Evolutionary conservation across 139 green algal genomes (phyloP), one percentile per base, ranked within the genome.

Genomic region (Eudorina sp.): DNA sequence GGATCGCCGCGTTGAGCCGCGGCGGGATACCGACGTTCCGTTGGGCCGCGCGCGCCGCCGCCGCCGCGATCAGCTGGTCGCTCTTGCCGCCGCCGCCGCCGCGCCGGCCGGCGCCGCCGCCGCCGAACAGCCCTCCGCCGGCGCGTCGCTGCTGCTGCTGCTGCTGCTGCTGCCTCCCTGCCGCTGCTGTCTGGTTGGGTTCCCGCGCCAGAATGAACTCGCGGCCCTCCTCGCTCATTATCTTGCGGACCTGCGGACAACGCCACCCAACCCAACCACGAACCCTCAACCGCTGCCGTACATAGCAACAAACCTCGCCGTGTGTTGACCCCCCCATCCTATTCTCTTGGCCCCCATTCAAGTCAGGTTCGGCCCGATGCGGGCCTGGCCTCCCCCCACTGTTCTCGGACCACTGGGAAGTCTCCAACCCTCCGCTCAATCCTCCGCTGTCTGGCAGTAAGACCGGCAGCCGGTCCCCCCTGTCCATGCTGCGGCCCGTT

Each of bases 171-270:
- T 31, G 21, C 27, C 8, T 7, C 4, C 29, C 40, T 23, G 4
- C 34, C 3, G 45, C 34, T 27, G 53, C 51, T 38, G 8, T 36
- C 34, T 53, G 38, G 46, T 53, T 29, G 3, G 41, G 29, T 1
- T 95, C 91, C 43, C 58, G 86, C 16, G 91, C 62, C 90, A 98
- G 88, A 18, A 98, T 91, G 76, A 95, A 98, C 88, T 98, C 93
- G n/a, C 92, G 91, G 0, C 76, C 89, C 5, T 79, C 78, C 75
- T 98, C 94, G 0, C 87, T 89, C 31, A 95, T 95, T 53, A 97
- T 94, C 62, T 77, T 86, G n/a, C 68, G 73, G 0, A 84, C 87
- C 78, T 90, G 86, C n/a, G n/a, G 29, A 7, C 14, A 79, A 13
- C 11, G 70, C 23, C 40, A 73, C 27, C 27, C 3, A 9, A 23